These are phyloP conservation scores for Meyerozyma elateridarum DNA, from an alignment of 1,139 yeast species.

Conservation along the genomic window DNA sequence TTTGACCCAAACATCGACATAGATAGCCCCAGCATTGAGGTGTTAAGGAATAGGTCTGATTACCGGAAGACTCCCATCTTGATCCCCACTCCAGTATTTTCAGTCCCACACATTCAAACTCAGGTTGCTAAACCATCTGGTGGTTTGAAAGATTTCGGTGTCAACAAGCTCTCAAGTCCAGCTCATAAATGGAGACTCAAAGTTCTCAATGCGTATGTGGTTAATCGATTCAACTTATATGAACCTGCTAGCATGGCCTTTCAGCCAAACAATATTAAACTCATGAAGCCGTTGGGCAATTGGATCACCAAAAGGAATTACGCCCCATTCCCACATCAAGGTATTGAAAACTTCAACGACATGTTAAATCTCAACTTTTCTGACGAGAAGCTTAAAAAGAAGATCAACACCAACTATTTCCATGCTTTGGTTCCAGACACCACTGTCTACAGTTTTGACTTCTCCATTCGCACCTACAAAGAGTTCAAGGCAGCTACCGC, in stretches of 20 bases:
- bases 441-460: slow-evolving; percentile 5
- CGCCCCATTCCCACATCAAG: not conserved
- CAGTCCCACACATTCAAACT: slow-evolving; percentile 32
- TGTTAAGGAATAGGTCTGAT: slow-evolving; percentile 20
- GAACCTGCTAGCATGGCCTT: slow-evolving; percentile 16
- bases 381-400: slow-evolving; percentile 24
- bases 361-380: slow-evolving; percentile 18
- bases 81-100: slow-evolving; percentile 35
- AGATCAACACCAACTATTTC: slow-evolving; percentile 16
- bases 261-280: slow-evolving; percentile 21
- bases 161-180: slow-evolving; percentile 18
- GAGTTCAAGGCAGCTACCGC: slow-evolving; percentile 33
- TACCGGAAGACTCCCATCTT: slow-evolving; percentile 26
- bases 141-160: slow-evolving; percentile 12
- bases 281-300: slow-evolving; percentile 17
- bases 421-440: slow-evolving; percentile 6
- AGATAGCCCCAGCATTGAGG: slow-evolving; percentile 35
- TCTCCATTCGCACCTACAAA: slow-evolving; percentile 36
- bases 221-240: slow-evolving; percentile 24
- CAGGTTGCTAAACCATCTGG: slow-evolving; percentile 25
- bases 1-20: slow-evolving; percentile 52
- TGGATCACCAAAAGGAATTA: slow-evolving; percentile 19
- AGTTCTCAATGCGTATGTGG: slow-evolving; percentile 26
- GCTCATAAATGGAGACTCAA: slow-evolving; percentile 29
- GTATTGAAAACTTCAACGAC: slow-evolving; percentile 19